Percentiles rank a stretch among this genome's conserved stretches.
Conservation (phyloP, 2,329 filamentous ascomycete genomes). For the Daldinia sp. region DNA sequence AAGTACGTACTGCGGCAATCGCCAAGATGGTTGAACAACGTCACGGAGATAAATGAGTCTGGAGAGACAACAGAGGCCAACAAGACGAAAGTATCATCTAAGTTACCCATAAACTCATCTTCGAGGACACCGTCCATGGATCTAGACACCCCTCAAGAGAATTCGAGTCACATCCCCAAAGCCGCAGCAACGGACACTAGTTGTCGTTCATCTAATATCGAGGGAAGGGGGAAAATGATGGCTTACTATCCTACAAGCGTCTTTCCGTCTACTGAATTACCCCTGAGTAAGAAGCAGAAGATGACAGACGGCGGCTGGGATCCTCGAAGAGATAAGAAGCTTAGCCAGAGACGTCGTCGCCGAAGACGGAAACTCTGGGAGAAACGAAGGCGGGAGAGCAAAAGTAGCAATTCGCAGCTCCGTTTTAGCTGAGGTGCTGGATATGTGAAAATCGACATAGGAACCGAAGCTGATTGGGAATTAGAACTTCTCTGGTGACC, state of each 20-base stretch:
- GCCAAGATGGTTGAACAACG: constrained; percentile 39
- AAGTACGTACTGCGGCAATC: constrained; percentile 44
- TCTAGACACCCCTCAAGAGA: no score
- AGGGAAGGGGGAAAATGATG: constrained; percentile 10
- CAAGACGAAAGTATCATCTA: constrained; percentile 3
- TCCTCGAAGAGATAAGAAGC: not conserved
- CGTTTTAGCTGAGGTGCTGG: not conserved
- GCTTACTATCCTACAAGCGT: not conserved
- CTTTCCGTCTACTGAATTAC: not conserved
- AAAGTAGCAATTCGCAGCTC: not conserved
- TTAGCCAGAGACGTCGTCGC: constrained; percentile 3
- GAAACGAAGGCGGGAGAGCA: not conserved
- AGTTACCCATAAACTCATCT: not conserved
- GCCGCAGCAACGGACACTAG: not conserved
- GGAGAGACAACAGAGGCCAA: not conserved
- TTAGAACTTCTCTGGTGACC: no score
- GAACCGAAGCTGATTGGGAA: no score
- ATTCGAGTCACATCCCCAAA: not conserved
- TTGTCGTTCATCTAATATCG: not conserved
- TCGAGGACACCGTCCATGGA: not conserved
- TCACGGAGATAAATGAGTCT: constrained; percentile 28
- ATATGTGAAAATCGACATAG: not conserved
- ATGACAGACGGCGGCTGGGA: not conserved
- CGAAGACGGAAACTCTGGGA: not conserved
- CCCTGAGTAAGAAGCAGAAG: constrained; percentile 17